A percentile compares a stretch with the other conserved stretches of the same genome.
Evolutionary conservation across 257 asterid species (phyloP).

Genomic region (Solanum dulcamara): DNA sequence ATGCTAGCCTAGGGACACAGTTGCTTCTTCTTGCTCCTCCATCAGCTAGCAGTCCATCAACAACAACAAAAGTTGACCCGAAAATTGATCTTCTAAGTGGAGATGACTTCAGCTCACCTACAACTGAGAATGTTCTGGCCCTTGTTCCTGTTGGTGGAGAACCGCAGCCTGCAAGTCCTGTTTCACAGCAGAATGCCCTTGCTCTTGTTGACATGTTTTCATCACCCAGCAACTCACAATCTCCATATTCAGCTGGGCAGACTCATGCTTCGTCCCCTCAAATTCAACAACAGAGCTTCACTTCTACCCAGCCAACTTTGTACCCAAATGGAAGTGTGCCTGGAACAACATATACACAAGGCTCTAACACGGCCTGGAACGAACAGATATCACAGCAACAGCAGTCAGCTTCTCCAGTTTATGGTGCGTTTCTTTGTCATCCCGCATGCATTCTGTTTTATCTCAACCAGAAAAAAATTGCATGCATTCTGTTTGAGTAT

Average conservation of each 20-base stretch:
- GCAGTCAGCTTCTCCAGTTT: constrained; percentile 63
- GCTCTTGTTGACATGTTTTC: constrained; percentile 89
- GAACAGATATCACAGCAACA: constrained; percentile 53
- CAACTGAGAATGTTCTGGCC: constrained; percentile 43
- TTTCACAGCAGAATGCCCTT: constrained; percentile 76
- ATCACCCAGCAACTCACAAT: constrained; percentile 27
- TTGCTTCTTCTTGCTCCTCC: constrained; percentile 57
- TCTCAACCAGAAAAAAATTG: background rate
- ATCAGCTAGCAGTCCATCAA: constrained; percentile 30
- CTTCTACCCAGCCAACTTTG: constrained; percentile 27
- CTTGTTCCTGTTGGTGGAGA: constrained; percentile 76
- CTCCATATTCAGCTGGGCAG: constrained; percentile 40
- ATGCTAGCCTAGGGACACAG: constrained; percentile 48
- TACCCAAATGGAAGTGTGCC: constrained; percentile 51
- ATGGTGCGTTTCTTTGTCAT: constrained; percentile 34
- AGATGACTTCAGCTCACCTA: constrained; percentile 68
- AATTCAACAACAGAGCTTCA: constrained; percentile 43
- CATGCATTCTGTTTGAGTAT: background rate
- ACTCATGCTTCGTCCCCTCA: constrained; percentile 45
- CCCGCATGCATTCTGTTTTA: background rate
- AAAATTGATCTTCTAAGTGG: constrained; percentile 94
- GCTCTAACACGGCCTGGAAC: constrained; percentile 51
- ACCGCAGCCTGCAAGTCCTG: constrained; percentile 63
- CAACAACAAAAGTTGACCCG: constrained; percentile 34
- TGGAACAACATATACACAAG: constrained; percentile 38